Percentiles rank a stretch among this genome's conserved stretches.
phyloP scores from a whole-genome alignment of 2,329 filamentous ascomycete genomes.

The Fusarium pseudoanthophilum region DNA sequence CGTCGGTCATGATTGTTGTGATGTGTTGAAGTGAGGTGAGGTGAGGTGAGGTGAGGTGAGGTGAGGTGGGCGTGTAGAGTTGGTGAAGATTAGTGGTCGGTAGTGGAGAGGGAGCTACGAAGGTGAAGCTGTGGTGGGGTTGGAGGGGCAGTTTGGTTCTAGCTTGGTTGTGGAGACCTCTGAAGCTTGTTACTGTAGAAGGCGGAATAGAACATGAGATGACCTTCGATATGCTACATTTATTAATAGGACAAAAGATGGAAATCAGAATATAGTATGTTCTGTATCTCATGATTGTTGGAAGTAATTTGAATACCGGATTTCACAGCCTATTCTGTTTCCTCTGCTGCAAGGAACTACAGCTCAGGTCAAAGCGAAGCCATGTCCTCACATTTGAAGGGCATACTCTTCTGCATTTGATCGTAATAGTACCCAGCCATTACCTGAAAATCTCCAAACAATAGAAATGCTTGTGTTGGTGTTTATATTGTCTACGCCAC shows the following conservation, averaged over 20 bases:
- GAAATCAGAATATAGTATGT: too few species aligned
- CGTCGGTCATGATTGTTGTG: constrained; percentile 64
- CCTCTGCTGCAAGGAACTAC: accelerated
- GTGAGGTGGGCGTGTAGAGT: constrained; percentile 50
- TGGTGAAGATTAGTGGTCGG: constrained; percentile 51
- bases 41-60: not conserved
- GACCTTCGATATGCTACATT: not conserved
- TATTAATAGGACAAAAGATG: not conserved
- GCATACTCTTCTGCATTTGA: not conserved
- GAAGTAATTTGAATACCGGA: accelerated
- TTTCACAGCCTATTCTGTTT: not conserved
- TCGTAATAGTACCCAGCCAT: not conserved
- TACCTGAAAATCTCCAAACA: not conserved
- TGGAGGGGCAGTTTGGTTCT: constrained; percentile 16
- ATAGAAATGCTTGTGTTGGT: not conserved
- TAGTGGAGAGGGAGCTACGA: constrained; percentile 4
- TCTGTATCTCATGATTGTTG: too few species aligned
- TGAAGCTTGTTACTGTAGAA: not conserved
- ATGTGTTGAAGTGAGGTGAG: not conserved
- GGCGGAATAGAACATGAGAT: not conserved
- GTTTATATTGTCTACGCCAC: constrained; percentile 15
- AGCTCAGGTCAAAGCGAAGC: not conserved
- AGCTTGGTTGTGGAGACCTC: not conserved
- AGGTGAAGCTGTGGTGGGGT: constrained; percentile 29
- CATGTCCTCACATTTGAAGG: accelerated